Conservation (phyloP, 768 basidiomycete genomes). For the Crepidotus variabilis region DNA sequence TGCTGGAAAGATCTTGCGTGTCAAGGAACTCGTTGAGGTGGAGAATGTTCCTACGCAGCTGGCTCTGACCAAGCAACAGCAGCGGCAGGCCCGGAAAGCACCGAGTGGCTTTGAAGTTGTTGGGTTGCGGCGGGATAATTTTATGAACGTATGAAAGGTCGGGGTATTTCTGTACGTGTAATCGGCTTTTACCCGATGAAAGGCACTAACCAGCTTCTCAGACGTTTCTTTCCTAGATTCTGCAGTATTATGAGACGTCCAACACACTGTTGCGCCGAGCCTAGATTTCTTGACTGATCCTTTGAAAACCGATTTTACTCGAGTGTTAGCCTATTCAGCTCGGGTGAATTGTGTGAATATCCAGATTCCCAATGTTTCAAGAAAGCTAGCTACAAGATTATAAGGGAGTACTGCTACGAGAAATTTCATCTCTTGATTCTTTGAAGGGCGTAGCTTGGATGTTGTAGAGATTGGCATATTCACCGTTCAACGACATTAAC, state of each 20-base stretch:
- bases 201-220: not conserved
- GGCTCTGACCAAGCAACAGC: constrained; percentile 69
- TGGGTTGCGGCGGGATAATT: constrained; percentile 27
- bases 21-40: constrained; percentile 90
- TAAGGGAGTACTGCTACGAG: no score
- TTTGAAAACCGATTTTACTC: no score
- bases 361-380: no score
- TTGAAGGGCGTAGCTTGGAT: constrained; percentile 31
- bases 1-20: constrained; percentile 81
- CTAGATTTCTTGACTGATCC: no score
- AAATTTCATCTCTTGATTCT: not conserved
- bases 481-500: constrained; percentile 30
- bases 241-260: no score
- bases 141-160: constrained; percentile 26
- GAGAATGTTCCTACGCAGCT: constrained; percentile 70
- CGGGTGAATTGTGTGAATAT: no score
- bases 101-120: constrained; percentile 65
- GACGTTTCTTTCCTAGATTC: not conserved
- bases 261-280: no score
- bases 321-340: no score
- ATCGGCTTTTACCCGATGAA: not conserved
- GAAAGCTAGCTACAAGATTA: no score
- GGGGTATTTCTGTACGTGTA: not conserved
- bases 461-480: constrained; percentile 38
- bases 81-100: constrained; percentile 63